Percentiles rank a stretch among this genome's conserved stretches.
These are phyloP conservation scores for Colletotrichum ledebouriae DNA, from an alignment of 2,329 filamentous ascomycete species.

Conservation along the genomic window DNA sequence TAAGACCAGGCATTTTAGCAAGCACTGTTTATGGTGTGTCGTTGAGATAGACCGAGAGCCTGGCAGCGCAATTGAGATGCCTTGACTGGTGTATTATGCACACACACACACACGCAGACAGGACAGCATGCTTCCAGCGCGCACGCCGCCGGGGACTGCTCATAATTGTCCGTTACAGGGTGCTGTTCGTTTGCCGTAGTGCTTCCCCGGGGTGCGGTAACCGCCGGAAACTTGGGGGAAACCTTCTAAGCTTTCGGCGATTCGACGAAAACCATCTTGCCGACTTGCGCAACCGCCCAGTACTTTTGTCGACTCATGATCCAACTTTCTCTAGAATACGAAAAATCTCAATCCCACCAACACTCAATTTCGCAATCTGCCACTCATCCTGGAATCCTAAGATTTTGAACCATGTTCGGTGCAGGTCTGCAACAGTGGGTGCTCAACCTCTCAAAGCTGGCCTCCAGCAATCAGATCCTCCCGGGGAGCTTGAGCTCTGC, in stretches of 20 bases:
- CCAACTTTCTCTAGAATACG: background rate
- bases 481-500: background rate
- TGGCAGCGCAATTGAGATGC: rapidly evolving
- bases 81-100: background rate
- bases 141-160: background rate
- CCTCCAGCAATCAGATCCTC: constrained; percentile 1
- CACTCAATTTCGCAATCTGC: no score
- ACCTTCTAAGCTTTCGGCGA: constrained; percentile 1
- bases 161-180: background rate
- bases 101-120: background rate
- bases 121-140: rapidly evolving
- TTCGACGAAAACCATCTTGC: background rate
- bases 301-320: background rate
- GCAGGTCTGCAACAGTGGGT: constrained; percentile 17
- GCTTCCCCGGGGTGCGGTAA: background rate
- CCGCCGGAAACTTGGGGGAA: background rate
- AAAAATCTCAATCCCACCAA: rapidly evolving
- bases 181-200: background rate
- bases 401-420: constrained; percentile 9
- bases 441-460: background rate
- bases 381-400: background rate
- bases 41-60: background rate
- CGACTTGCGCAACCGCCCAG: background rate
- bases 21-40: rapidly evolving
- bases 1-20: constrained; percentile 9